phyloP scores from a whole-genome alignment of 768 basidiomycete genomes.

The Phaeotremella skinneri region DNA sequence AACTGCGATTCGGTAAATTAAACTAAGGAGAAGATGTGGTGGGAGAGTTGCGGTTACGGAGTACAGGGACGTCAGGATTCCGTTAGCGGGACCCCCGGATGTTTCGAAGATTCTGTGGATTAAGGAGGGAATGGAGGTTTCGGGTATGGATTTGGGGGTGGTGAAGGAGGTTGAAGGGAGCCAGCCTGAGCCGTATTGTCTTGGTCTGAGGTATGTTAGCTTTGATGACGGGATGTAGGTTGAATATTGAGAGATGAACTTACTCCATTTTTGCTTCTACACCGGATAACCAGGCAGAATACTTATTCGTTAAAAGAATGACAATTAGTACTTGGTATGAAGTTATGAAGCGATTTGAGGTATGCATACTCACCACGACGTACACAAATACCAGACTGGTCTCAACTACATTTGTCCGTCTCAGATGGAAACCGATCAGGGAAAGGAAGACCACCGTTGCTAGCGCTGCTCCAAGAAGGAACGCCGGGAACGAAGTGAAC shows the following conservation, averaged over 20 bases:
- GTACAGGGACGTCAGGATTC: constrained; percentile 14
- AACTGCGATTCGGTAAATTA: constrained; percentile 51
- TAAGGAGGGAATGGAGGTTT: constrained; percentile 1
- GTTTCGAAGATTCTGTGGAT: not conserved
- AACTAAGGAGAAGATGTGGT: constrained; percentile 45
- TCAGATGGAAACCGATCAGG: constrained; percentile 81
- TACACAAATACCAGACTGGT: constrained; percentile 82
- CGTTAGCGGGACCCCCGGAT: not conserved
- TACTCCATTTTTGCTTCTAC: constrained; percentile 48
- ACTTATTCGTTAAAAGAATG: constrained; percentile 20
- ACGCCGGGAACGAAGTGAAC: constrained; percentile 78
- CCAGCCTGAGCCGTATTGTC: constrained; percentile 46
- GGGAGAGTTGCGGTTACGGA: constrained; percentile 39
- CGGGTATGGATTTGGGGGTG: constrained; percentile 14
- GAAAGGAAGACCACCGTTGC: constrained; percentile 88
- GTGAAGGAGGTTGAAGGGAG: constrained; percentile 24
- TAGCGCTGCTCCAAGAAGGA: constrained; percentile 79
- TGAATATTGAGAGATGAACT: constrained; percentile 12
- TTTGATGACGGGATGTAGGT: not conserved
- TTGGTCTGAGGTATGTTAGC: constrained; percentile 24
- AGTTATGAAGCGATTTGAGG: constrained; percentile 57
- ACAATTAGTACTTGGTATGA: not conserved
- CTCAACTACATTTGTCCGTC: constrained; percentile 89
- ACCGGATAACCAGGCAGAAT: constrained; percentile 49
- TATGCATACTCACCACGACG: constrained; percentile 57